Conservation (phyloP, 2,329 filamentous ascomycete species). For the Monilinia fructicola region DNA sequence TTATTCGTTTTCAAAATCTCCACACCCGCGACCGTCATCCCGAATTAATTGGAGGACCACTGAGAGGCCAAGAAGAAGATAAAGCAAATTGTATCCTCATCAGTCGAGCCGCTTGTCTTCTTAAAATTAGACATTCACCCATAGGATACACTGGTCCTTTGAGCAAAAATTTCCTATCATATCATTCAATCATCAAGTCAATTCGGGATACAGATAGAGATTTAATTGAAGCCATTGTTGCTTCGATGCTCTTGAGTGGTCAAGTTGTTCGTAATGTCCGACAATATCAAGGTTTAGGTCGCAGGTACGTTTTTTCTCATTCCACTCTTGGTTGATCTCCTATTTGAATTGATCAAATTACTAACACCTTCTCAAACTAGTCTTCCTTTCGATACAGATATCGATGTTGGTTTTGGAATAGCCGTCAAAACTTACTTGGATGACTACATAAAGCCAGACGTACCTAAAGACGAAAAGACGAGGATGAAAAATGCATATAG, state of each 20-base stretch:
- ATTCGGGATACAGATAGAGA: slow-evolving; percentile 79
- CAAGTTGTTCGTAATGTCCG: slow-evolving; percentile 69
- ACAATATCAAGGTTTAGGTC: slow-evolving; percentile 63
- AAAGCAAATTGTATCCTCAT: slow-evolving; percentile 77
- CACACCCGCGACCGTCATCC: slow-evolving; percentile 63
- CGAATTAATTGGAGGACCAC: slow-evolving; percentile 55
- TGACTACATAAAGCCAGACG: slow-evolving; percentile 60
- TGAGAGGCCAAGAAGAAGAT: slow-evolving; percentile 65
- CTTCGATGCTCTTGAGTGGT: slow-evolving; percentile 76
- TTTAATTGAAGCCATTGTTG: slow-evolving; percentile 77
- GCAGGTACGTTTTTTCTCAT: slow-evolving; percentile 56
- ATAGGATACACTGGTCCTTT: slow-evolving; percentile 94
- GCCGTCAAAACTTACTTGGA: slow-evolving; percentile 79
- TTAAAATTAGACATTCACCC: slow-evolving; percentile 76
- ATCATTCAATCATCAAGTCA: slow-evolving; percentile 77
- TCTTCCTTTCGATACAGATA: slow-evolving; percentile 67
- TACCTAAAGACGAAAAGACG: slow-evolving; percentile 51
- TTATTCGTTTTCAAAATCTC: slow-evolving; percentile 76
- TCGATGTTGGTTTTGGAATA: slow-evolving; percentile 74
- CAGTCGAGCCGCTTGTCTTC: slow-evolving; percentile 79
- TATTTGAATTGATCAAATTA: not conserved
- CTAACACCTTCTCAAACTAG: slow-evolving; percentile 39
- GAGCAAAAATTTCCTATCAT: slow-evolving; percentile 84
- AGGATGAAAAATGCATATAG: slow-evolving; percentile 51
- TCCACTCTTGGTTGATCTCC: not conserved